A percentile compares a stretch with the other conserved stretches of the same genome.
phyloP scores from a whole-genome alignment of 2,329 filamentous ascomycete species.

The Cladophialophora psammophila region DNA sequence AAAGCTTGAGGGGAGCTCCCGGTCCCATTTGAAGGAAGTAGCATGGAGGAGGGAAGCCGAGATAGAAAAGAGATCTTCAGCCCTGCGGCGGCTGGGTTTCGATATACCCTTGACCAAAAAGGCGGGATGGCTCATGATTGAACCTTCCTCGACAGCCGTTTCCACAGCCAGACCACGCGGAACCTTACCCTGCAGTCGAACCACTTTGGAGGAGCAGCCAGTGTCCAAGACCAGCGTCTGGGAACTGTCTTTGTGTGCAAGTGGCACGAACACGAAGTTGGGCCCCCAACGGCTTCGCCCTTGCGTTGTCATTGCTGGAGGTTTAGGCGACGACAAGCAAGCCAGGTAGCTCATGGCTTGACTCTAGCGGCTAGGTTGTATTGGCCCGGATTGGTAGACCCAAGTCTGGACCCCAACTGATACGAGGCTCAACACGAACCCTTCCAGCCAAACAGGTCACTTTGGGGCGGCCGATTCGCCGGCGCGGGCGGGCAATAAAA shows the following conservation, averaged over 20 bases:
- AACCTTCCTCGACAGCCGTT: background rate
- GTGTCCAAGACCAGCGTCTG: slow-evolving; percentile 7
- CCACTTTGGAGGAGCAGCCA: background rate
- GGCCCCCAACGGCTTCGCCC: slow-evolving; percentile 1
- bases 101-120: slow-evolving; percentile 4
- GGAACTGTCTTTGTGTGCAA: slow-evolving; percentile 6
- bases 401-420: slow-evolving; percentile 17
- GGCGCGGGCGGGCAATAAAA: background rate
- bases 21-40: background rate
- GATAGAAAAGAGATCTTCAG: slow-evolving; percentile 10
- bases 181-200: background rate
- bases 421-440: slow-evolving; percentile 23
- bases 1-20: slow-evolving; percentile 1
- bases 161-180: background rate
- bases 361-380: slow-evolving; percentile 3
- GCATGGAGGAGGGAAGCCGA: slow-evolving; percentile 1
- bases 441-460: background rate
- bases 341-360: slow-evolving; percentile 11
- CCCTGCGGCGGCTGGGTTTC: slow-evolving; percentile 14
- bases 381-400: slow-evolving; percentile 5
- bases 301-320: background rate
- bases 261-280: slow-evolving; percentile 15
- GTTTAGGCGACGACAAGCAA: slow-evolving; percentile 12
- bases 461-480: background rate
- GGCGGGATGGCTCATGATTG: background rate